phyloP scores from a whole-genome alignment of 2,329 filamentous ascomycete species.

The Cladosporium cucumerinum region DNA sequence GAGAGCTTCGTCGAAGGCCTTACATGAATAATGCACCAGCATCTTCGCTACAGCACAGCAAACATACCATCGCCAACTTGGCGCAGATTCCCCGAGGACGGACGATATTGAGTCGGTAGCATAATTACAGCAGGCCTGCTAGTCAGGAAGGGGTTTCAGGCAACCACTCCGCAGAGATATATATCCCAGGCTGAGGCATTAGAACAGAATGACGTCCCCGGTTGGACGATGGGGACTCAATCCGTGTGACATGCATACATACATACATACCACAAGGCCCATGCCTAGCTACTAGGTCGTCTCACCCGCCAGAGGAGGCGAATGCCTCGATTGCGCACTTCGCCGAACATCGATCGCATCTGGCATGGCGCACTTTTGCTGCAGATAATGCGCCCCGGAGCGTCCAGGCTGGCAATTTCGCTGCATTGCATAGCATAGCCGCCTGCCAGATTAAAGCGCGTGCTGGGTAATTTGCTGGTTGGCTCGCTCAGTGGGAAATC shows the following conservation, averaged over 20 bases:
- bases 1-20: not conserved
- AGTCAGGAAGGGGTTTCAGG: not conserved
- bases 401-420: not conserved
- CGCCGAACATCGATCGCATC: constrained; percentile 1
- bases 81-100: not conserved
- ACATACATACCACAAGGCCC: not conserved
- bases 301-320: not conserved
- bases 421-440: not conserved
- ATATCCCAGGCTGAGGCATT: not conserved
- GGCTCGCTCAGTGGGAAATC: constrained; percentile 2
- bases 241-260: not conserved
- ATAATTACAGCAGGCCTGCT: not conserved
- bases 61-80: not conserved
- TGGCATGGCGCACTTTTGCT: not conserved
- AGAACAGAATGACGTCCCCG: not conserved
- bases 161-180: not conserved
- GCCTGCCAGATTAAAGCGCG: not conserved
- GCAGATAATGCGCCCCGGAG: not conserved
- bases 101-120: not conserved
- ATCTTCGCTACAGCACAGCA: constrained; percentile 1
- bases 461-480: constrained; percentile 8
- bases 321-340: not conserved
- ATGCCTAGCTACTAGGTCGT: not conserved
- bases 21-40: not conserved
- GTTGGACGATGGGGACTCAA: not conserved